Base-by-base conservation (phyloP, 352 stramenopile species). In the Phytophthora meadii region DNA sequence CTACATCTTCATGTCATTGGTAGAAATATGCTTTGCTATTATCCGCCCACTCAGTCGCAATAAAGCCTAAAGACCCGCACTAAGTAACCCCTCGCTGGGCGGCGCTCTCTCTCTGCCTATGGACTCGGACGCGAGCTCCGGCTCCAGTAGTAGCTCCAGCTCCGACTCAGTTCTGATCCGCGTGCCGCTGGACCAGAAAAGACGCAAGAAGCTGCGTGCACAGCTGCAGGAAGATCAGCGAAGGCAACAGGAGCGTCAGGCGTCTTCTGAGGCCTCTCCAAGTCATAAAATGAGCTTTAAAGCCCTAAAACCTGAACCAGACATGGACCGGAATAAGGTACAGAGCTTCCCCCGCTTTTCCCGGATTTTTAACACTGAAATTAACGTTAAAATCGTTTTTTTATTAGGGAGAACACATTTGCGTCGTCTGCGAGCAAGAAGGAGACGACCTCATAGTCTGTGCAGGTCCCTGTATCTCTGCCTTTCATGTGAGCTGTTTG, bases 101-200 rank as follows among this genome's bases (percentile, higher is more conserved):
- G 58, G 30, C 9, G 8, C 30, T 36, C 24, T 56, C 32, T 56
- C 32, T 42, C 74, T 74, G 65, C 51, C 49, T 36, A 36, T 36
- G 60, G 65, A 74, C 59, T 74, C 65, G 47, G 71, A 78, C 41
- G 68, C 65, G 54, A 84, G 76, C 57, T 83, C 73, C 14, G 79
- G 83, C 65, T 84, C 74, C 62, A 82, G 79, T 57, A 83, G 75
- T 19, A 88, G 79, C 54, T 89, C 81, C 30, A 89, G 84, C 65
- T 88, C 80, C 32, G 78, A 93, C 72, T 87, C 79, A 27, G 84
- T 93, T 65, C 75, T 93, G 9, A 89, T 93, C 50, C 82, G 82
- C 47, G 87, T 84, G 45, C 78, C 80, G 49, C 76, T 89, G 39
- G 74, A 87, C 51, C 76, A 90, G 54, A 80, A 79, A 32, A 70